A percentile compares a stretch with the other conserved stretches of the same genome.
phyloP scores from a whole-genome alignment of 2,329 filamentous ascomycete genomes.

The Calonectria henricotiae region DNA sequence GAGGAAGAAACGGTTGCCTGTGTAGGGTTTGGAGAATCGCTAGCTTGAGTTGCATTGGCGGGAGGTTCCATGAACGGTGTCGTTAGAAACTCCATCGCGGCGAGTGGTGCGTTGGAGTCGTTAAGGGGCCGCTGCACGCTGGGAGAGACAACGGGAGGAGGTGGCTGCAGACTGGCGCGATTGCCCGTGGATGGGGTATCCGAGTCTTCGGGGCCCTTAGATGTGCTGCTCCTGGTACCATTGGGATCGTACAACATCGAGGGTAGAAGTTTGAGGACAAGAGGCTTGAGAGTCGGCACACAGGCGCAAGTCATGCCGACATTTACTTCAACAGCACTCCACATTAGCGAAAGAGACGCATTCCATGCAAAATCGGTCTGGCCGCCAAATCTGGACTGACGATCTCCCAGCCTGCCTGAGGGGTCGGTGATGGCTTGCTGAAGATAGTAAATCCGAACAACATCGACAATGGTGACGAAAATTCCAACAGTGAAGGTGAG shows the following conservation, averaged over 20 bases:
- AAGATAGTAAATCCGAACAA: conserved; percentile 91
- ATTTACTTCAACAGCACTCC: conserved; percentile 94
- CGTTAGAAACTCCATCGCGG: conserved; percentile 66
- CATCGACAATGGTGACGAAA: conserved; percentile 90
- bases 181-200: conserved; percentile 51
- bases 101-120: conserved; percentile 54
- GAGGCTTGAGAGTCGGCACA: conserved; percentile 91
- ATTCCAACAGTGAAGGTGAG: conserved; percentile 90
- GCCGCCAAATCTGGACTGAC: conserved; percentile 66
- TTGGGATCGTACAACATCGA: conserved; percentile 70
- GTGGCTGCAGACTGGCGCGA: conserved; percentile 48
- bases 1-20: conserved; percentile 58
- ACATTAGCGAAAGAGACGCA: conserved; percentile 90
- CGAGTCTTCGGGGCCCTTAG: conserved; percentile 55
- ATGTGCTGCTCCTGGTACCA: conserved; percentile 56
- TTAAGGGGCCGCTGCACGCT: conserved; percentile 45
- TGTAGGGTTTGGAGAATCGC: conserved; percentile 36
- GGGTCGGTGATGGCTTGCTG: conserved; percentile 77
- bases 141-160: conserved; percentile 46
- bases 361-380: conserved; percentile 78
- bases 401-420: conserved; percentile 57
- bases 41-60: conserved; percentile 36
- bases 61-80: conserved; percentile 58
- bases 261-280: conserved; percentile 79
- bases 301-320: conserved; percentile 92